Conservation (phyloP, 1,284 basidiomycete species). For the Pyrrhoderma noxium region DNA sequence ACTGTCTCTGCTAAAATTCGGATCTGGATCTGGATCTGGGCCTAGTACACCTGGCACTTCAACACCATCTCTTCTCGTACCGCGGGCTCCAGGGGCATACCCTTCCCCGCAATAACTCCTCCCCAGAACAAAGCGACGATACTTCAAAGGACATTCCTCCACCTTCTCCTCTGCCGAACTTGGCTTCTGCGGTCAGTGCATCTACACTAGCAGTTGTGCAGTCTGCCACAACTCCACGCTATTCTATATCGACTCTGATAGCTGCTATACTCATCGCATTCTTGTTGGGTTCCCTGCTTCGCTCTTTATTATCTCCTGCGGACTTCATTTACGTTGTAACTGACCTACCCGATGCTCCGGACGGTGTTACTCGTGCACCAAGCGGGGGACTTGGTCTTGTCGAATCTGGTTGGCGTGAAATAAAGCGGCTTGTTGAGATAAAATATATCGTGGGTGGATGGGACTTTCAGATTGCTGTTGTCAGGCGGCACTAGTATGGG, state of each 20-base stretch:
- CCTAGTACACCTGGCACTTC: neutral
- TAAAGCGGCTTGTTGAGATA: slow-evolving; percentile 70
- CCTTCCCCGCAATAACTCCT: neutral
- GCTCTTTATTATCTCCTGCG: slow-evolving; percentile 81
- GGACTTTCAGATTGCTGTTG: slow-evolving; percentile 77
- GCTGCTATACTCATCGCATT: slow-evolving; percentile 84
- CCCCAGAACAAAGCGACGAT: neutral
- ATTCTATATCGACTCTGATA: slow-evolving; percentile 57
- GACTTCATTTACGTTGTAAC: slow-evolving; percentile 83
- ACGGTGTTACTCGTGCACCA: slow-evolving; percentile 12
- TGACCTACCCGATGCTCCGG: slow-evolving; percentile 37
- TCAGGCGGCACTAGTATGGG: slow-evolving; percentile 51
- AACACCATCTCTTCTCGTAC: neutral
- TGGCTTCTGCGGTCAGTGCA: neutral
- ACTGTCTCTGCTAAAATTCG: slow-evolving; percentile 21
- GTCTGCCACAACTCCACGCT: slow-evolving; percentile 21
- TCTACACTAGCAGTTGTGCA: slow-evolving; percentile 10
- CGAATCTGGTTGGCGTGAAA: slow-evolving; percentile 70
- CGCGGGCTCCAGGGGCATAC: neutral
- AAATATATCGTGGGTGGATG: slow-evolving; percentile 72
- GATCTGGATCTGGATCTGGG: neutral
- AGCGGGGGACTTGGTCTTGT: slow-evolving; percentile 34
- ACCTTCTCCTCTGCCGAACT: too few species aligned
- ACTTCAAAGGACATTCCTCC: neutral
- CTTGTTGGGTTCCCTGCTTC: slow-evolving; percentile 82